phyloP scores from a whole-genome alignment of 1,284 basidiomycete genomes.

The Grifola frondosa region DNA sequence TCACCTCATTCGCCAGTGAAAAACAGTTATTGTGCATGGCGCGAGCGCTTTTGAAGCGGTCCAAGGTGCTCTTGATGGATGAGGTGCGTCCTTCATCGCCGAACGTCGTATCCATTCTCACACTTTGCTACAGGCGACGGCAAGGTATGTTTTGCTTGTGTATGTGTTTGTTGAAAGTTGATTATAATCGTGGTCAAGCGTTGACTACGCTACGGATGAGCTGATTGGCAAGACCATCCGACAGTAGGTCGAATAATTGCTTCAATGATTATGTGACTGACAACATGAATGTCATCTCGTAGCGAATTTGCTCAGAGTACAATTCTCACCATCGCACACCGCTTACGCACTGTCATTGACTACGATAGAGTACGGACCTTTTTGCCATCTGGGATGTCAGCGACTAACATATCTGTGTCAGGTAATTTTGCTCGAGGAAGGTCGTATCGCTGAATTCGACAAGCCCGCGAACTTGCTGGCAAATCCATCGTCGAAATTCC shows the following conservation, averaged over 20 bases:
- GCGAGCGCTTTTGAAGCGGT: conserved; percentile 74
- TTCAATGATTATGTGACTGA: too few relatives aligned
- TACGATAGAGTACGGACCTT: conserved; percentile 46
- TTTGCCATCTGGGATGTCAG: background rate
- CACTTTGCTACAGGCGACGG: conserved; percentile 53
- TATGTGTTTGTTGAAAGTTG: conserved; percentile 1
- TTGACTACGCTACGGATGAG: conserved; percentile 78
- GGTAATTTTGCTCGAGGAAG: conserved; percentile 89
- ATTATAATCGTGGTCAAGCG: conserved; percentile 38
- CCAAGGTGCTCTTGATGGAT: conserved; percentile 80
- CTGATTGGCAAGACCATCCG: conserved; percentile 73
- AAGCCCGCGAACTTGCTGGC: conserved; percentile 69
- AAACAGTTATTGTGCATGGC: conserved; percentile 87
- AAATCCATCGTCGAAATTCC: conserved; percentile 68
- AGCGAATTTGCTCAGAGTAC: conserved; percentile 59
- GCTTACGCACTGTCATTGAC: conserved; percentile 64
- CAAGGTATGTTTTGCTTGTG: conserved; percentile 42
- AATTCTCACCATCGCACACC: conserved; percentile 61
- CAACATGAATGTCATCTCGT: conserved; percentile 28
- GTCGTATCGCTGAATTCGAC: conserved; percentile 82
- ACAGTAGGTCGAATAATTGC: conserved; percentile 55
- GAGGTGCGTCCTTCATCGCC: conserved; percentile 49
- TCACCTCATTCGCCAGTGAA: conserved; percentile 46
- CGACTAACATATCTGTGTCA: conserved; percentile 33
- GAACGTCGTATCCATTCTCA: background rate